Evolutionary conservation across 345 rosid species (phyloP).

Genomic region (Lumnitzera littorea): DNA sequence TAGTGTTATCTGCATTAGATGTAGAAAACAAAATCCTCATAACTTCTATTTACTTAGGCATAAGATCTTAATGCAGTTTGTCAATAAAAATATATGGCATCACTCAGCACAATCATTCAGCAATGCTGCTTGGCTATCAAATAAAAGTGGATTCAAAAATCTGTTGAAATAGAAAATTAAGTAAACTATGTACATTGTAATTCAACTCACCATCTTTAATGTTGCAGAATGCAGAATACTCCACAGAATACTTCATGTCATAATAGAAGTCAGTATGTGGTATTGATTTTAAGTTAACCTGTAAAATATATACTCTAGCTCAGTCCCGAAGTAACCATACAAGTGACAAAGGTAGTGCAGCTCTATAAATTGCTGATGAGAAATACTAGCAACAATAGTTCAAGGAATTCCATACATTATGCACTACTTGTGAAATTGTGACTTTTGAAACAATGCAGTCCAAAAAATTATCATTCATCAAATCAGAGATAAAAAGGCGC

Average conservation of each 20-base stretch:
- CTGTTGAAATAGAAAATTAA: not conserved
- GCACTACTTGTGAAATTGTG: constrained; percentile 37
- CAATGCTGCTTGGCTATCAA: too few species aligned
- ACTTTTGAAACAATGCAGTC: constrained; percentile 81
- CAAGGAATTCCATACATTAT: constrained; percentile 36
- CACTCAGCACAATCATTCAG: too few species aligned
- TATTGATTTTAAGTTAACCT: constrained; percentile 44
- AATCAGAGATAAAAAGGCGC: constrained; percentile 81
- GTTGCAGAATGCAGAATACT: constrained; percentile 75
- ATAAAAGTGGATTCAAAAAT: not conserved
- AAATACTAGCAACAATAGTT: too few species aligned
- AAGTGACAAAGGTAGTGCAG: not conserved
- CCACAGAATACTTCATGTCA: constrained; percentile 91
- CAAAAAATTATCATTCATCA: constrained; percentile 84
- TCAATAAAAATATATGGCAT: too few species aligned
- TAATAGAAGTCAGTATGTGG: constrained; percentile 54
- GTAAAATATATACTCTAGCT: constrained; percentile 22
- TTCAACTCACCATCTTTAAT: constrained; percentile 42
- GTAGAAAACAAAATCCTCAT: not conserved
- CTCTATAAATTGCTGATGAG: not conserved
- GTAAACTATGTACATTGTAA: constrained; percentile 5
- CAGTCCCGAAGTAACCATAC: not conserved
- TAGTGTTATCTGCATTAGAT: constrained; percentile 23
- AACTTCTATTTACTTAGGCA: not conserved
- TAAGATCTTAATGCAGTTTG: not conserved